Conservation (phyloP, 2,329 filamentous ascomycete genomes). For the Pleomassaria siparia region DNA sequence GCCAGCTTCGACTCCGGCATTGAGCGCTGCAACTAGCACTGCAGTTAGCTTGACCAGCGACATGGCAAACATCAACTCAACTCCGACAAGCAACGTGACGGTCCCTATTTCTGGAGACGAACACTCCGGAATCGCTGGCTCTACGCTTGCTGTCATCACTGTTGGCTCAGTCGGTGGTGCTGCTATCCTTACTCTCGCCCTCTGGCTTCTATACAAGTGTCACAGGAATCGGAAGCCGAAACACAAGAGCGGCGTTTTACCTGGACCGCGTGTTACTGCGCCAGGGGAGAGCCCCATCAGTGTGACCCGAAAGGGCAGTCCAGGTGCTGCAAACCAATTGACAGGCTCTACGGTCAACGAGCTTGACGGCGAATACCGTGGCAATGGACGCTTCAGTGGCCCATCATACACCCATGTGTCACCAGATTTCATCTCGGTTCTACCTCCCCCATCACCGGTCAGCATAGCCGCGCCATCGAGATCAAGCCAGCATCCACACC, state of each 20-base stretch:
- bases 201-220: constrained; percentile 3
- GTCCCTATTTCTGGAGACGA: not conserved
- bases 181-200: not conserved
- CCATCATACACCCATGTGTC: not conserved
- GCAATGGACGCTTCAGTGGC: not conserved
- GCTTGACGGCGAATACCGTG: not conserved
- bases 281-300: not conserved
- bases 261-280: not conserved
- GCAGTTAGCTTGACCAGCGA: not conserved
- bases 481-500: not conserved
- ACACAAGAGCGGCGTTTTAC: not conserved
- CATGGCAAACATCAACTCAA: not conserved
- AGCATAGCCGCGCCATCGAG: not conserved
- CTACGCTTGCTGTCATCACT: constrained; percentile 1
- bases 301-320: not conserved
- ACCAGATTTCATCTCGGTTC: not conserved
- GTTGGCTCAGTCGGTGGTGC: constrained; percentile 1
- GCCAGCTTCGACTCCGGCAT: not conserved
- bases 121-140: not conserved
- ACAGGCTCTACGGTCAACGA: not conserved
- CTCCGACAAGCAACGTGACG: not conserved
- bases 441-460: not conserved
- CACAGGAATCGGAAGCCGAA: constrained; percentile 1
- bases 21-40: not conserved
- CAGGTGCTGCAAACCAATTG: not conserved